Evolutionary conservation across 1,284 basidiomycete genomes (phyloP), one percentile per base, ranked within the genome.

Genomic region (Cryptococcus sp.): DNA sequence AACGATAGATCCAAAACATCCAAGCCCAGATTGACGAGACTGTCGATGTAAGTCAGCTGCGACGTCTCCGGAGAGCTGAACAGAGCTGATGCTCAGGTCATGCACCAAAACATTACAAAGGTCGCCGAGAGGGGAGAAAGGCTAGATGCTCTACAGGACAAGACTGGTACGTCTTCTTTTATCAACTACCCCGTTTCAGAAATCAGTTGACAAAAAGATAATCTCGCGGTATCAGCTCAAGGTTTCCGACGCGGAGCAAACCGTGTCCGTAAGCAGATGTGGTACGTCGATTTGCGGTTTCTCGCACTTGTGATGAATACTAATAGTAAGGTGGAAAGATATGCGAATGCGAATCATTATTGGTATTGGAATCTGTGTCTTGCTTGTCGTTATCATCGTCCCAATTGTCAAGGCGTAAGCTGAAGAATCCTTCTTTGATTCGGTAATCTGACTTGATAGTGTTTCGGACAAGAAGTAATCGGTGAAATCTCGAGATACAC

Each of bases 161-260:
- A 98, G 82, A 98, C 94, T 48, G 92, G 93, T 93, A 66, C 66
- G 86, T 80, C n/a, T 16, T 14, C 4, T 7, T 24, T 21, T 22
- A 36, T 10, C 10, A 36, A 36, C n/a, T 36, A n/a, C 34, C n/a
- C 23, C 23, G 19, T 21, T 19, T 3, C 19, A 21, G 19, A 22
- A 24, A 24, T n/a, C 4, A 4, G 31, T 41, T 28, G 16, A 21
- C 23, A 22, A 14, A n/a, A 64, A 94, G 94, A 98, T 77, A 97
- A 88, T 72, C 83, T 99, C 53, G 93, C 94, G 25, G 90, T 97
- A 36, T 97, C 92, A n/a, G 96, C 94, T 11, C 96, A 98, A 79
- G 92, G 92, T 25, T 99, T 99, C 85, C 85, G 92, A 58, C 83
- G 91, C 62, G 93, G 94, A 59, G 96, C 96, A 49, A 97, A 96